phyloP scores from a whole-genome alignment of 768 basidiomycete genomes.

The Naganishia onofrii region DNA sequence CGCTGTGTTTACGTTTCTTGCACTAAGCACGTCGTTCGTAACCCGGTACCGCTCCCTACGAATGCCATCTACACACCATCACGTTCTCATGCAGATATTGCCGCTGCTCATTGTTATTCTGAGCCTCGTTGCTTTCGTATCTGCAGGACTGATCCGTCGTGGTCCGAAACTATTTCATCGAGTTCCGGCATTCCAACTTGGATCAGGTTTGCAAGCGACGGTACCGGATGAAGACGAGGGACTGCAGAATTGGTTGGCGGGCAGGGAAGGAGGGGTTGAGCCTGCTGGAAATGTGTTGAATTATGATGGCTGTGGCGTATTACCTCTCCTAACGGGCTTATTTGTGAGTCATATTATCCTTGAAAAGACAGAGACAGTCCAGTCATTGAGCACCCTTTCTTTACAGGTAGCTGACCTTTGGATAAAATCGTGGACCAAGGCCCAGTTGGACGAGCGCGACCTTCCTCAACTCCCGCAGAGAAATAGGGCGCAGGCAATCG shows the following conservation, averaged over 20 bases:
- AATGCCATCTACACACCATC: too few species aligned
- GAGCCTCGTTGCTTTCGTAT: constrained; percentile 2
- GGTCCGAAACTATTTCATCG: constrained; percentile 40
- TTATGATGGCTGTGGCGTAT: constrained; percentile 9
- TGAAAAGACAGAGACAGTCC: too few species aligned
- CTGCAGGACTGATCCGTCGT: constrained; percentile 39
- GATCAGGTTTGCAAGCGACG: constrained; percentile 7
- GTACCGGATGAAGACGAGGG: not conserved
- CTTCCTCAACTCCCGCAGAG: constrained; percentile 1
- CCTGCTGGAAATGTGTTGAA: constrained; percentile 7
- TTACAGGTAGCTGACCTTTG: not conserved
- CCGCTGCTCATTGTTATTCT: not conserved
- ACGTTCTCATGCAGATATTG: not conserved
- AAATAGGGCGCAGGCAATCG: not conserved
- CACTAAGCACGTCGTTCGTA: not conserved
- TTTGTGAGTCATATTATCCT: not conserved
- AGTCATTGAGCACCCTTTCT: too few species aligned
- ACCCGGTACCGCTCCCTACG: not conserved
- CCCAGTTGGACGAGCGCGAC: not conserved
- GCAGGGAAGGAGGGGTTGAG: constrained; percentile 1
- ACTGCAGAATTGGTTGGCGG: not conserved
- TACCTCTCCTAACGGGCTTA: not conserved
- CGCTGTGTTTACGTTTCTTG: not conserved
- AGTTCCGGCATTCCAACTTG: constrained; percentile 12
- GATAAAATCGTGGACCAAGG: constrained; percentile 6